Evolutionary conservation across 495 filamentous ascomycete genomes (phyloP).

Genomic region (Penicillium robsamsonii): DNA sequence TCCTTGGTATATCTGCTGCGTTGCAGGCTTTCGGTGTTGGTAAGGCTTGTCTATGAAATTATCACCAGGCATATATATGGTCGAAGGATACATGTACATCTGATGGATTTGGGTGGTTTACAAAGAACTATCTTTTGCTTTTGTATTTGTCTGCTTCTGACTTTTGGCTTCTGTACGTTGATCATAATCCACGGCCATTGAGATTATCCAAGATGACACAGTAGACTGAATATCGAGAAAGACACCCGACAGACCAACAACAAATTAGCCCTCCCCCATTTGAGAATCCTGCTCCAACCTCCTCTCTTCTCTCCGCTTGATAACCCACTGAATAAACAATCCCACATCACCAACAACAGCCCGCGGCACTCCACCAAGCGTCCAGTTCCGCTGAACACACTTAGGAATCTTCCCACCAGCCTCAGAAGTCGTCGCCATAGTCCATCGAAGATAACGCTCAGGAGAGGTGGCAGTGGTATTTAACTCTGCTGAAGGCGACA

Average conservation of each 20-base stretch:
- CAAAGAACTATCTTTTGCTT: neutral
- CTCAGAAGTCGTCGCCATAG: conserved; percentile 70
- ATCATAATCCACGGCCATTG: neutral
- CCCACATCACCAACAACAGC: conserved; percentile 71
- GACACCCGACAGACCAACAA: neutral
- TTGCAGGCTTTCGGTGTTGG: conserved; percentile 27
- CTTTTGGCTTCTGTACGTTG: neutral
- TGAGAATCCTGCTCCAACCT: conserved; percentile 19
- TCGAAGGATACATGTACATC: neutral
- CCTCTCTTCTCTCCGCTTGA: conserved; percentile 19
- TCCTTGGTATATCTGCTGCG: conserved; percentile 26
- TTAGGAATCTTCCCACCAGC: conserved; percentile 63
- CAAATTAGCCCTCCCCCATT: neutral
- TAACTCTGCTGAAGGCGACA: neutral
- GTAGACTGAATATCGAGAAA: neutral
- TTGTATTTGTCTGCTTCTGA: neutral
- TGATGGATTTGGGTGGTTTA: neutral
- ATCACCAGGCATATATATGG: neutral
- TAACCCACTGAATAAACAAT: conserved; percentile 62
- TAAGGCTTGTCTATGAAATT: conserved; percentile 15
- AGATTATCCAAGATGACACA: neutral
- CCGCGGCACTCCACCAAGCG: conserved; percentile 57
- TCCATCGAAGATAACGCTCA: conserved; percentile 55
- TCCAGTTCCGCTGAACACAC: conserved; percentile 59
- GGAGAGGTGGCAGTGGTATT: neutral